These are phyloP conservation scores for Metschnikowia continentalis DNA, from an alignment of 805 yeast genomes.

Conservation along the genomic window DNA sequence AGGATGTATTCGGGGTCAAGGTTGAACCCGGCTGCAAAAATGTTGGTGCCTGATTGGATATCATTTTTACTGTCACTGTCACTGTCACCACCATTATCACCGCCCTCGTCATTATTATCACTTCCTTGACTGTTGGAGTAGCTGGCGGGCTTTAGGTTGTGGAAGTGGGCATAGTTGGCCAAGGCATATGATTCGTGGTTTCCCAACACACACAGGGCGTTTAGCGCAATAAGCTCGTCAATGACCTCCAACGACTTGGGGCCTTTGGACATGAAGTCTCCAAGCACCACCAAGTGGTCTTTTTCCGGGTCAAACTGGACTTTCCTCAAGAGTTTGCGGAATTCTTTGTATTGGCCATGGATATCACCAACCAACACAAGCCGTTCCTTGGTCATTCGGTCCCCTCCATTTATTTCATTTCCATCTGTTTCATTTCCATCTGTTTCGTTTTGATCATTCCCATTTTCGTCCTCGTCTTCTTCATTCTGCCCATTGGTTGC, in stretches of 20 bases:
- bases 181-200: slow-evolving; percentile 80
- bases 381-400: slow-evolving; percentile 31
- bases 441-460: not conserved
- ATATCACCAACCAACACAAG: slow-evolving; percentile 79
- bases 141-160: slow-evolving; percentile 33
- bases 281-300: slow-evolving; percentile 67
- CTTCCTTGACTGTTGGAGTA: not conserved
- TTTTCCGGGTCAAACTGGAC: slow-evolving; percentile 40
- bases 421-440: too few relatives aligned
- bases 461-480: not conserved
- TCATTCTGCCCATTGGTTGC: not conserved
- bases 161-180: slow-evolving; percentile 59
- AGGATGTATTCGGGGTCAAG: slow-evolving; percentile 39
- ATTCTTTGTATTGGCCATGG: slow-evolving; percentile 68
- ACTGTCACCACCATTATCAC: too few relatives aligned
- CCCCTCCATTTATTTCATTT: too few relatives aligned
- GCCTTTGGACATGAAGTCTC: slow-evolving; percentile 87
- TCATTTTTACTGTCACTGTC: too few relatives aligned
- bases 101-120: too few relatives aligned
- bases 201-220: slow-evolving; percentile 75
- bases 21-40: slow-evolving; percentile 18
- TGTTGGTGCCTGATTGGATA: too few relatives aligned
- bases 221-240: slow-evolving; percentile 48
- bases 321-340: slow-evolving; percentile 50
- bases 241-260: slow-evolving; percentile 67